Conservation (phyloP, 2,329 filamentous ascomycete species). For the Aspergillus arachidicola region DNA sequence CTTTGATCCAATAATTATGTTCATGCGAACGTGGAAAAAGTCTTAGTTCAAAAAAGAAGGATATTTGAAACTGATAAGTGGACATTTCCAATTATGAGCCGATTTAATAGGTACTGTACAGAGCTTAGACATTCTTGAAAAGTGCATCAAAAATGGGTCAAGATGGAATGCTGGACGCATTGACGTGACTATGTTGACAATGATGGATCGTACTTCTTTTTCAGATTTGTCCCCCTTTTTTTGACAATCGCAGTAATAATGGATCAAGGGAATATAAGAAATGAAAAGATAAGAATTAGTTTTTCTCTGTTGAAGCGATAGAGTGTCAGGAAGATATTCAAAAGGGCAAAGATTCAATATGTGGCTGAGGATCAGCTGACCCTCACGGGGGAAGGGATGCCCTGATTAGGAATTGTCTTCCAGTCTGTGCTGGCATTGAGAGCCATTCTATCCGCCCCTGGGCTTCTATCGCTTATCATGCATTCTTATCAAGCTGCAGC, state of each 20-base stretch:
- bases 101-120: background rate
- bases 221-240: no score
- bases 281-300: background rate
- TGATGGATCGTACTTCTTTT: background rate
- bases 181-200: no score
- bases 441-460: background rate
- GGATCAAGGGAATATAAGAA: background rate
- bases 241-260: background rate
- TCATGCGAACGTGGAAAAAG: background rate
- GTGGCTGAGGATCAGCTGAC: background rate
- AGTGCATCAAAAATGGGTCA: no score
- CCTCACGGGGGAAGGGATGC: background rate
- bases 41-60: background rate
- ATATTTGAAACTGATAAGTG: background rate
- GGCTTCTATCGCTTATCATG: background rate
- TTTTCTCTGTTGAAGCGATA: background rate
- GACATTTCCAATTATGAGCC: background rate
- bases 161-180: background rate
- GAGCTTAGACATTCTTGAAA: background rate
- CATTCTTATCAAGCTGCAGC: background rate
- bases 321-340: background rate
- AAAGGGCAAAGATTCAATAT: background rate
- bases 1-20: background rate
- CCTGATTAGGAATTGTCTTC: conserved; percentile 1
- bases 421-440: background rate